These are phyloP conservation scores for Phytophthora aleatoria DNA, from an alignment of 352 stramenopile genomes.

Conservation along the genomic window DNA sequence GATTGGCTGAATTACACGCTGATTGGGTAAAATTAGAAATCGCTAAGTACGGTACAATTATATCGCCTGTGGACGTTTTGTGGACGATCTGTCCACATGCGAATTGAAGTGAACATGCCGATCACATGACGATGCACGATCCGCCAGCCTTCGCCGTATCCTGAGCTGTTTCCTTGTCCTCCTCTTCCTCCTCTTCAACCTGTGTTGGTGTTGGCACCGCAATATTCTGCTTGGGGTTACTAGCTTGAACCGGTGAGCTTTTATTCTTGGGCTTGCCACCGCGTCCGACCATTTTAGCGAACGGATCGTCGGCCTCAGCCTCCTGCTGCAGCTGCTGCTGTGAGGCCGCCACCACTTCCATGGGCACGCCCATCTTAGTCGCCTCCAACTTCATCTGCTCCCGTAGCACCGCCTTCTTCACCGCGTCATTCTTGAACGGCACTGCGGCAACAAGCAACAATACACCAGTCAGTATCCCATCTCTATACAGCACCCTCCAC, in stretches of 20 bases:
- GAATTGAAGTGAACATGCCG: slow-evolving; percentile 10
- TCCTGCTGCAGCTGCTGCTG: slow-evolving; percentile 49
- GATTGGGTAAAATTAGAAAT: slow-evolving; percentile 36
- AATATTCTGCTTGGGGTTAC: slow-evolving; percentile 10
- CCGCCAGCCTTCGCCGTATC: slow-evolving; percentile 6
- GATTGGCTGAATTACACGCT: slow-evolving; percentile 14
- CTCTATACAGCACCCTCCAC: neutral
- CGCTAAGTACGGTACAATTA: slow-evolving; percentile 10
- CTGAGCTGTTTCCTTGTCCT: neutral
- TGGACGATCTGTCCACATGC: slow-evolving; percentile 17
- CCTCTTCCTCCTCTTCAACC: slow-evolving; percentile 13
- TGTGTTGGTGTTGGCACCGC: neutral
- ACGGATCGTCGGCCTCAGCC: slow-evolving; percentile 36
- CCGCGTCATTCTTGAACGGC: slow-evolving; percentile 81
- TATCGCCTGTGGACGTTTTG: slow-evolving; percentile 10
- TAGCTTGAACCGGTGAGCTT: neutral
- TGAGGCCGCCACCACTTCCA: slow-evolving; percentile 54
- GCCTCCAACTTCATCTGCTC: slow-evolving; percentile 82
- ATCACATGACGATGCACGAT: slow-evolving; percentile 39
- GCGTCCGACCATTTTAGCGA: slow-evolving; percentile 30
- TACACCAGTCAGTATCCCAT: slow-evolving; percentile 3
- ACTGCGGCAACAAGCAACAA: slow-evolving; percentile 40
- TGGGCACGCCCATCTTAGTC: slow-evolving; percentile 65
- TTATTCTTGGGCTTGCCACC: slow-evolving; percentile 1
- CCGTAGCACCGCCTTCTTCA: slow-evolving; percentile 79